A percentile compares a stretch with the other conserved stretches of the same genome.
Conservation (phyloP, 2,329 filamentous ascomycete species). For the Lachnellula willkommii region DNA sequence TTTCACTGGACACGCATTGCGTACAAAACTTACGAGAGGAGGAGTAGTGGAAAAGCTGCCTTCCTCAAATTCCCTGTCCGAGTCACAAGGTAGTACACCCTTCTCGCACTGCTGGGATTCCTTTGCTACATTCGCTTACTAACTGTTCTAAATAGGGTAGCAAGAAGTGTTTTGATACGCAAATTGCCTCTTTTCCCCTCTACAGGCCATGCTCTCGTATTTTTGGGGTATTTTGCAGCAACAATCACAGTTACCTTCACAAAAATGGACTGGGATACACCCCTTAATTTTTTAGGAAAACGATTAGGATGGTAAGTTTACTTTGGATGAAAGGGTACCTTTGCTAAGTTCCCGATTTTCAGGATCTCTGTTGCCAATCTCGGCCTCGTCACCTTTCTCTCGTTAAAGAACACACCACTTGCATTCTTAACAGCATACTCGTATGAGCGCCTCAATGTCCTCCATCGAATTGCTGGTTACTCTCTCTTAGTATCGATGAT, state of each 20-base stretch:
- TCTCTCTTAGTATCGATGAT: conserved; percentile 41
- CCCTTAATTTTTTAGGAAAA: conserved; percentile 10
- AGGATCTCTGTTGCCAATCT: conserved; percentile 47
- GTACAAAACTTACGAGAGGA: conserved; percentile 2
- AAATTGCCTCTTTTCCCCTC: conserved; percentile 30
- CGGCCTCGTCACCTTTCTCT: conserved; percentile 47
- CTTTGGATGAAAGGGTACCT: conserved; percentile 2
- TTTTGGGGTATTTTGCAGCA: conserved; percentile 32
- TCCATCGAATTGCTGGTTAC: conserved; percentile 50
- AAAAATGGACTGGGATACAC: conserved; percentile 20
- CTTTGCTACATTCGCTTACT: not conserved
- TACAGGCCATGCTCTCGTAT: conserved; percentile 35
- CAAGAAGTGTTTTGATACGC: conserved; percentile 7
- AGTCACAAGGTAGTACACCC: too few relatives aligned
- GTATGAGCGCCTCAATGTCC: conserved; percentile 53
- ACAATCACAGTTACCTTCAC: conserved; percentile 34
- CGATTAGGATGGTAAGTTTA: conserved; percentile 23
- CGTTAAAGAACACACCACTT: conserved; percentile 54
- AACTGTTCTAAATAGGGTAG: not conserved
- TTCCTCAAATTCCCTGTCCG: not conserved
- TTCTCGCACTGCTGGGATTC: too few relatives aligned
- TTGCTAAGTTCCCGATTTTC: not conserved
- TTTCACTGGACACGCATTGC: conserved; percentile 6
- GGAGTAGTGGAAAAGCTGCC: too few relatives aligned
- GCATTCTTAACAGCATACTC: conserved; percentile 48